These are phyloP conservation scores for Apiospora kogelbergensis DNA, from an alignment of 2,329 filamentous ascomycete genomes.

Conservation along the genomic window DNA sequence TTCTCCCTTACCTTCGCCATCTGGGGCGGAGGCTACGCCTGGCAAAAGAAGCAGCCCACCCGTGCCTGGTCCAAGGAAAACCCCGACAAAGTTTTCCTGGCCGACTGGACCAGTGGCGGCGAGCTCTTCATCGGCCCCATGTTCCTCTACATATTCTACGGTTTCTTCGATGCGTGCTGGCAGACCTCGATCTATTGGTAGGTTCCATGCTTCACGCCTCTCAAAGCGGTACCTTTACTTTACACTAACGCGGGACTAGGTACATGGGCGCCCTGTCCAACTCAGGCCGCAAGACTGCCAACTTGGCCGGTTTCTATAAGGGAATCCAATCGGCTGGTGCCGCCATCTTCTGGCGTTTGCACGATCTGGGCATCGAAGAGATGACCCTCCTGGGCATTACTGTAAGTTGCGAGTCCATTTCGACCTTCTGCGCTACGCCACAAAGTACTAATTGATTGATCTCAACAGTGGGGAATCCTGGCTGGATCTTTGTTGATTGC, in stretches of 20 bases:
- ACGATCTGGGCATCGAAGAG: slow-evolving; percentile 61
- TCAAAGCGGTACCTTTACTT: slow-evolving; percentile 37
- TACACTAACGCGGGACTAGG: slow-evolving; percentile 41
- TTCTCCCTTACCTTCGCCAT: slow-evolving; percentile 66
- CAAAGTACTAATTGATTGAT: neutral
- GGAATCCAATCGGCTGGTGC: slow-evolving; percentile 82
- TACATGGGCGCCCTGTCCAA: slow-evolving; percentile 94
- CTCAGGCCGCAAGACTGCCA: slow-evolving; percentile 87
- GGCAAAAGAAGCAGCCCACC: slow-evolving; percentile 56
- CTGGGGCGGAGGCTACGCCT: slow-evolving; percentile 75
- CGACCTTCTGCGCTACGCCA: neutral
- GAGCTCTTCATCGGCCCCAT: slow-evolving; percentile 63
- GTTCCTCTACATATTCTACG: slow-evolving; percentile 63
- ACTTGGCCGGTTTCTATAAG: slow-evolving; percentile 90
- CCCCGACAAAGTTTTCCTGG: slow-evolving; percentile 18
- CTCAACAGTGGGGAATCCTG: slow-evolving; percentile 70
- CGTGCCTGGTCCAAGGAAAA: slow-evolving; percentile 30
- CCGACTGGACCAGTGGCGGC: slow-evolving; percentile 59
- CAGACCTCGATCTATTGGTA: slow-evolving; percentile 93
- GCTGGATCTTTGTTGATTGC: slow-evolving; percentile 73
- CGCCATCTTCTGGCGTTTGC: slow-evolving; percentile 73
- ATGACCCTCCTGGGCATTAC: slow-evolving; percentile 69
- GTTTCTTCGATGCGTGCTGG: slow-evolving; percentile 71
- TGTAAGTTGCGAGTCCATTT: slow-evolving; percentile 28
- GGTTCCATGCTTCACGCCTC: slow-evolving; percentile 45